Percentiles rank a stretch among this genome's conserved stretches.
These are phyloP conservation scores for Entonaema liquescens DNA, from an alignment of 495 filamentous ascomycete genomes.

Conservation along the genomic window DNA sequence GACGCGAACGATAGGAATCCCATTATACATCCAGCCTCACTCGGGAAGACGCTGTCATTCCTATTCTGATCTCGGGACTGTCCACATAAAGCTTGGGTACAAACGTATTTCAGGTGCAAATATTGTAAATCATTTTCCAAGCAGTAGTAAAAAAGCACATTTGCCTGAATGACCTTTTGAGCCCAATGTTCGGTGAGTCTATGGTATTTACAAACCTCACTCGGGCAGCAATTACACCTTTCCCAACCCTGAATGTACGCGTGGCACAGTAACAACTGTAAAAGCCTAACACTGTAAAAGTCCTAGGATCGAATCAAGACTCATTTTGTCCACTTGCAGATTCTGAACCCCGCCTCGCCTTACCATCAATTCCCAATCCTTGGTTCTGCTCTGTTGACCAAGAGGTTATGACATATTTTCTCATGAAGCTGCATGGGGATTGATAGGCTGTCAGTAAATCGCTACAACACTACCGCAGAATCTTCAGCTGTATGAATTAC, in stretches of 20 bases:
- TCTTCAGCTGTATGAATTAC: background rate
- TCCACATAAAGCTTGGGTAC: too few relatives aligned
- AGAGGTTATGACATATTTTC: background rate
- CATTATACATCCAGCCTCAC: background rate
- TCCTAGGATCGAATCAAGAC: background rate
- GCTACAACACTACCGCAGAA: background rate
- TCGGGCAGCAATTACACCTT: background rate
- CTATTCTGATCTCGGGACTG: too few relatives aligned
- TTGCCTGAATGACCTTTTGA: background rate
- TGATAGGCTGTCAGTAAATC: background rate
- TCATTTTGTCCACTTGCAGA: background rate
- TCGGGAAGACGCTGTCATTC: background rate
- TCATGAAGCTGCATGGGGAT: background rate
- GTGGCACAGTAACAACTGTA: background rate
- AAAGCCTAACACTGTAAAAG: background rate
- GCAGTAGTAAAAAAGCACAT: too few relatives aligned
- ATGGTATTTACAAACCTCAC: background rate
- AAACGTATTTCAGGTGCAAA: too few relatives aligned
- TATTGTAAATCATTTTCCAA: too few relatives aligned
- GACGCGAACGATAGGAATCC: background rate
- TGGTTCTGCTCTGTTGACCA: too few relatives aligned
- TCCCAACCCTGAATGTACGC: background rate
- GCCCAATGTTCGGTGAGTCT: background rate
- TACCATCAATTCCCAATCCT: too few relatives aligned
- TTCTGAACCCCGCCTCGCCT: background rate